Evolutionary conservation across 805 yeast species (phyloP), one percentile per base, ranked within the genome.

Genomic region (Saturnispora halmiae): DNA sequence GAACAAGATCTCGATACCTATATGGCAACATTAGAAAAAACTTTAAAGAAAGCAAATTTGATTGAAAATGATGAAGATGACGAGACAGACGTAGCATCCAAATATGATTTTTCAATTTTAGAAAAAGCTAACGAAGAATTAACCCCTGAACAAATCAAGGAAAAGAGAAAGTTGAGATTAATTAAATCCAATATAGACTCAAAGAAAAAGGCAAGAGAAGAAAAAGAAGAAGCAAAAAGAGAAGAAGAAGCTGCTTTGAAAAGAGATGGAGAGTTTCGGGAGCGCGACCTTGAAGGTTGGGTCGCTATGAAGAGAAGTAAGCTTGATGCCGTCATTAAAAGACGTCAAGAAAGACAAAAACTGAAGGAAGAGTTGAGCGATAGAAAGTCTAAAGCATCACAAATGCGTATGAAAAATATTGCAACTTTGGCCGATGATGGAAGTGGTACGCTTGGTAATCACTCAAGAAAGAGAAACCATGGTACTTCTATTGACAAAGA

Each of bases 101-200:
- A 68, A 6, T 85, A 84, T 2, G 65, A 72, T 18, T 79, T 77
- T 54, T 87, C 94, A 18, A 64, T 92, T 44, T 72, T 85, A 0
- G 94, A 84, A 19, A 67, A 77, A 6, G 90, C 96, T 1, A 97
- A 92, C 58, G 87, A 78, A 25, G 80, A 88, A 46, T 68, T 92
- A 28, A 70, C 72, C 30, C 86, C 81, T 29, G 94, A 83, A 4
- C 82, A 83, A 52, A 64, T 87, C 33, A 84, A 81, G 51, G 96
- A 87, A 55, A 92, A 92, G 60, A 71, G 95, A 37, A 77, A 77
- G 43, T 97, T 92, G 61, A 71, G 75, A 50, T 69, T 92, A 24
- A 66, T 83, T 63, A 85, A 86, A 53, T 90, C 94, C 4, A 86
- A 84, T 52, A 78, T 73, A 52, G 98, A 92, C 34, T 96, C 97